Evolutionary conservation across 2,329 filamentous ascomycete species (phyloP), one percentile per base, ranked within the genome.

Genomic region (Aureobasidium pullulans): DNA sequence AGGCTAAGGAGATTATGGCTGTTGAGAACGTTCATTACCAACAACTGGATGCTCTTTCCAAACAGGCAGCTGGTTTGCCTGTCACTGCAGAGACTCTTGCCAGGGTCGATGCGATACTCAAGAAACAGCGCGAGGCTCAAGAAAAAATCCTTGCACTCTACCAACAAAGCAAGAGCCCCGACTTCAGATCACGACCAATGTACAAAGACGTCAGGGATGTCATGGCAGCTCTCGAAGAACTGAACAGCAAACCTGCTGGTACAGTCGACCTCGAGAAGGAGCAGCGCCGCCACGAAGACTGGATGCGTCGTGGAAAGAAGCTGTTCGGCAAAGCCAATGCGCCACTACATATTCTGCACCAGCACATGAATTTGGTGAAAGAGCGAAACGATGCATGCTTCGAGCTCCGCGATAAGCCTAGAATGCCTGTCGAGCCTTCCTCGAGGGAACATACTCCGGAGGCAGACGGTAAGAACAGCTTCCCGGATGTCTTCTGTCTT

Each of bases 231-330:
- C 76, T 99, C 11, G 88, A 90, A 60, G 90, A 94, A 57, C 81
- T 97, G 9, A 96, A 96, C 67, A 96, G 90, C 63, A 96, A 96
- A 69, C 94, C 94, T 0, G 84, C 83, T 42, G 94, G 94, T 2
- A 96, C 93, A 0, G 82, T 95, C 36, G 94, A 99, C 67, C 82
- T 99, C 4, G 94, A 99, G 70, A 92, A 90, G 64, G 91, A 97
- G 71, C 88, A 94, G 64, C 96, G 94, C 70, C 85, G 90, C 7
- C 94, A 97, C 65, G 94, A 99, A 71, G 94, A 99, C 72, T 99
- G 94, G 94, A 99, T 99, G 93, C 84, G 94, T 34, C 90, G 90
- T 68, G 94, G 94, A 53, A 99, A 99, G 76, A 96, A 96, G 72
- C 76, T 99, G 0, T 99, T 99, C 69, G 94, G 94, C 56, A 99